Percentiles rank a stretch among this genome's conserved stretches.
Conservation (phyloP, 768 basidiomycete species). For the Suillus lakei region DNA sequence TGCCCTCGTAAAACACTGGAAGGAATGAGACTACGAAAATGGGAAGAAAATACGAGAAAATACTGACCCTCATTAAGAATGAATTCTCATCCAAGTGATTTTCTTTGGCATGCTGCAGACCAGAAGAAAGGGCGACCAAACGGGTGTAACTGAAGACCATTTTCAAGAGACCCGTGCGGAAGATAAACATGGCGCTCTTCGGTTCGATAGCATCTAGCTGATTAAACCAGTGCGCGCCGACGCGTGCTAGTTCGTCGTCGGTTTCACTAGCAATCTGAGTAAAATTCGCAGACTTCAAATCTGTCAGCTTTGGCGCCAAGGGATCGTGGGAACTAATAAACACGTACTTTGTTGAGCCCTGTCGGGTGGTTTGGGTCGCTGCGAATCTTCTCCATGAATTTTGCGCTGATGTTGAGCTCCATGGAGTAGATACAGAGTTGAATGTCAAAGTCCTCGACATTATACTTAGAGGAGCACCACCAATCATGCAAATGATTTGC, state of each 20-base stretch:
- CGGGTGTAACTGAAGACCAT: conserved; percentile 72
- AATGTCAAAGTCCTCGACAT: conserved; percentile 77
- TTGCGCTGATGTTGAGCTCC: conserved; percentile 66
- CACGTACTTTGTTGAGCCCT: conserved; percentile 70
- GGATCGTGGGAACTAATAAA: not conserved
- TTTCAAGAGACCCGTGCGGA: conserved; percentile 64
- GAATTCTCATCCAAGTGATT: conserved; percentile 61
- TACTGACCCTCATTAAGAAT: conserved; percentile 66
- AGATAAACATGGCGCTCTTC: conserved; percentile 57
- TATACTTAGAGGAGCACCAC: conserved; percentile 72
- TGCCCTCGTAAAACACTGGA: conserved; percentile 70
- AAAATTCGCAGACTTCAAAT: conserved; percentile 62
- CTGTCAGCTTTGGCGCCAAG: conserved; percentile 3
- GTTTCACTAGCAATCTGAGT: conserved; percentile 66
- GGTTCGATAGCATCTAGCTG: conserved; percentile 54
- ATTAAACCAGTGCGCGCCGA: conserved; percentile 62
- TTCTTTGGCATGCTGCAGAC: conserved; percentile 76
- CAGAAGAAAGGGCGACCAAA: conserved; percentile 72
- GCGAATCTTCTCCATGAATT: conserved; percentile 67
- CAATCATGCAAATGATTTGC: conserved; percentile 71
- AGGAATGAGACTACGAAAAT: conserved; percentile 9
- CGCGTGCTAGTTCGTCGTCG: conserved; percentile 67
- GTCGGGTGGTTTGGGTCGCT: conserved; percentile 76
- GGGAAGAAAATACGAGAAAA: not conserved
- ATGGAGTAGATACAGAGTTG: conserved; percentile 80